A percentile compares a stretch with the other conserved stretches of the same genome.
phyloP scores from a whole-genome alignment of 208 protist genomes.

The Leishmania aethiopica region DNA sequence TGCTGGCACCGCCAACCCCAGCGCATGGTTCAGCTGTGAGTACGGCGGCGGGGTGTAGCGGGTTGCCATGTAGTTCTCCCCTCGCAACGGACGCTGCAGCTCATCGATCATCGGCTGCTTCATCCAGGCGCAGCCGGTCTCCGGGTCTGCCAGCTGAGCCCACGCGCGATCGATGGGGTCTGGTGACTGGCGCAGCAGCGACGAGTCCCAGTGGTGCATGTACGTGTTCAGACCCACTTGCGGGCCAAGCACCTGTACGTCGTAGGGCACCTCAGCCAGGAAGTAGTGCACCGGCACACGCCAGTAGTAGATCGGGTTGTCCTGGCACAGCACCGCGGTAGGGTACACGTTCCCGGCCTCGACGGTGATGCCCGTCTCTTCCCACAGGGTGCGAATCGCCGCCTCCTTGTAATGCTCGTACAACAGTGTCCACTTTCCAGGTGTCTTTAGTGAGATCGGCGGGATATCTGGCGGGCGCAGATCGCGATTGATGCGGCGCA shows the following conservation, averaged over 20 bases:
- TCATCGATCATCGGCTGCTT: slow-evolving; percentile 73
- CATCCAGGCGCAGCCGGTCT: slow-evolving; percentile 91
- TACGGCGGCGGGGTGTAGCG: slow-evolving; percentile 91
- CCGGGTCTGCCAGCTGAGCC: slow-evolving; percentile 77
- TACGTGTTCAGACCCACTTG: slow-evolving; percentile 77
- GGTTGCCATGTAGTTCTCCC: slow-evolving; percentile 81
- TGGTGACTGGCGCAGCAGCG: slow-evolving; percentile 82
- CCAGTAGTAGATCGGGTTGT: slow-evolving; percentile 80
- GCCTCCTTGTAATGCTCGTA: slow-evolving; percentile 91
- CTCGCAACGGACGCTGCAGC: slow-evolving; percentile 82
- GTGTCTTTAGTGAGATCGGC: slow-evolving; percentile 88
- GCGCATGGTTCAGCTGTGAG: slow-evolving; percentile 54
- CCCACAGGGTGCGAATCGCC: slow-evolving; percentile 85
- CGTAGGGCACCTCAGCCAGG: slow-evolving; percentile 83
- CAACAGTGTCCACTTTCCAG: slow-evolving; percentile 91
- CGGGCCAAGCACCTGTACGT: slow-evolving; percentile 78
- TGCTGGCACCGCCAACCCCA: slow-evolving; percentile 44
- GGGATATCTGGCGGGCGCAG: slow-evolving; percentile 89
- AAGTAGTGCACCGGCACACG: slow-evolving; percentile 91
- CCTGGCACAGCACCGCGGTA: slow-evolving; percentile 63
- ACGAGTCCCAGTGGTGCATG: slow-evolving; percentile 82
- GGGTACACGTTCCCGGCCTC: slow-evolving; percentile 63
- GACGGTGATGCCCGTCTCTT: slow-evolving; percentile 92
- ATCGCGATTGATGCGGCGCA: slow-evolving; percentile 92
- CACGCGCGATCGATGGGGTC: slow-evolving; percentile 90